Evolutionary conservation across 768 basidiomycete genomes (phyloP).

Genomic region (Lactarius hatsudake): DNA sequence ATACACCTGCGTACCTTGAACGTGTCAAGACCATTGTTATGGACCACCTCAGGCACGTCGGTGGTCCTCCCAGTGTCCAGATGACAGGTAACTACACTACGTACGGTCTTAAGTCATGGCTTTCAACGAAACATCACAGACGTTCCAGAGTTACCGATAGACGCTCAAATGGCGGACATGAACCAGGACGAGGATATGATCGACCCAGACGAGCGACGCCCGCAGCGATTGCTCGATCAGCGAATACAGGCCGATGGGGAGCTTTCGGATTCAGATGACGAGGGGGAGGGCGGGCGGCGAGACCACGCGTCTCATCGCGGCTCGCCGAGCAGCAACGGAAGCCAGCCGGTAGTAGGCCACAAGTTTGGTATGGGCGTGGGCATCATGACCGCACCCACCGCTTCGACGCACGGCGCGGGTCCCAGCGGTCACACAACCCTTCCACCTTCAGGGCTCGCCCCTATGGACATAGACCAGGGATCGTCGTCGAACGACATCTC

Average conservation of each 20-base stretch:
- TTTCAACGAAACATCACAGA: conserved; percentile 44
- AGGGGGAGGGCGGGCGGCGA: conserved; percentile 83
- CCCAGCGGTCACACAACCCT: conserved; percentile 46
- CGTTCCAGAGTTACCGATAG: conserved; percentile 79
- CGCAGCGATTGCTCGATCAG: conserved; percentile 74
- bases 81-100: conserved; percentile 59
- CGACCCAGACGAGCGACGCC: conserved; percentile 71
- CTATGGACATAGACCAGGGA: conserved; percentile 24
- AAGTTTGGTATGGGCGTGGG: conserved; percentile 67
- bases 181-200: conserved; percentile 82
- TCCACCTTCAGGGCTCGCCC: conserved; percentile 19
- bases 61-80: conserved; percentile 90
- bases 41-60: conserved; percentile 82
- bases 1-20: conserved; percentile 88
- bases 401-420: conserved; percentile 67
- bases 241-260: conserved; percentile 83
- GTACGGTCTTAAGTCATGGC: neutral
- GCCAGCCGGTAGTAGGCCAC: conserved; percentile 35
- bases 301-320: conserved; percentile 55
- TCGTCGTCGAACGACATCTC: conserved; percentile 12
- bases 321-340: conserved; percentile 40
- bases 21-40: conserved; percentile 90
- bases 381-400: conserved; percentile 61
- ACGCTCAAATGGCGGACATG: conserved; percentile 77
- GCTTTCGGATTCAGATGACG: conserved; percentile 96